Evolutionary conservation across 805 yeast species (phyloP), one percentile per base, ranked within the genome.

Genomic region (Ogataea polymorpha): DNA sequence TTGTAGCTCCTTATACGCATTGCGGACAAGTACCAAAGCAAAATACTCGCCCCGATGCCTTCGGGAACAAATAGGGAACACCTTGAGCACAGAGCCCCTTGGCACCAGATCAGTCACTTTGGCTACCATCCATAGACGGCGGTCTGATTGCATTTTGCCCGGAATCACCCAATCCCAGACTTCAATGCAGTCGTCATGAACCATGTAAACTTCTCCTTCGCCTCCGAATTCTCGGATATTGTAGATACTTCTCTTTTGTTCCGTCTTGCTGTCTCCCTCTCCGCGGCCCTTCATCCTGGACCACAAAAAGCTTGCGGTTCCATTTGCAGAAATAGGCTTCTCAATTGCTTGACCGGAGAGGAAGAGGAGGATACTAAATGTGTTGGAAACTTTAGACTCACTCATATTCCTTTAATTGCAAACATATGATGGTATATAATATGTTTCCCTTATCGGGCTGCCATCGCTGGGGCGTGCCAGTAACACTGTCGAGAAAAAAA

Each of bases 151-250:
- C 17, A 25, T 17, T 12, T 16, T 20, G 11, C 11, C 14, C n/a
- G 25, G 37, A 3, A 25, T 23, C 24, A 20, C 27, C 73, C 73
- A 67, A 40, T 67, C 72, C 71, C 71, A 70, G 6, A 68, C 56
- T 36, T 67, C 66, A 12, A 70, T 50, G 1, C 50, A 28, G 38
- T 56, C 51, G 3, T 50, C 49, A 34, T 49, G 59, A 0, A 55
- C 61, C 2, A 62, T 26, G 15, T 67, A 49, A 0, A 70, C 39
- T 40, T 70, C 74, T 2, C 74, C 72, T 39, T 62, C 55, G 6
- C 40, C n/a, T 0, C 73, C 73, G 41, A 66, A 59, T 37, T 62
- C 68, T 31, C 45, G 50, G 14, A 46, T 30, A 11, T 41, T 36
- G 23, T 24, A 20, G 21, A 8, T 8, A 20, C 21, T 18, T 6